Percentiles rank a stretch among this genome's conserved stretches.
Conservation (phyloP, 2,329 filamentous ascomycete genomes). For the Colletotrichum caudatum region DNA sequence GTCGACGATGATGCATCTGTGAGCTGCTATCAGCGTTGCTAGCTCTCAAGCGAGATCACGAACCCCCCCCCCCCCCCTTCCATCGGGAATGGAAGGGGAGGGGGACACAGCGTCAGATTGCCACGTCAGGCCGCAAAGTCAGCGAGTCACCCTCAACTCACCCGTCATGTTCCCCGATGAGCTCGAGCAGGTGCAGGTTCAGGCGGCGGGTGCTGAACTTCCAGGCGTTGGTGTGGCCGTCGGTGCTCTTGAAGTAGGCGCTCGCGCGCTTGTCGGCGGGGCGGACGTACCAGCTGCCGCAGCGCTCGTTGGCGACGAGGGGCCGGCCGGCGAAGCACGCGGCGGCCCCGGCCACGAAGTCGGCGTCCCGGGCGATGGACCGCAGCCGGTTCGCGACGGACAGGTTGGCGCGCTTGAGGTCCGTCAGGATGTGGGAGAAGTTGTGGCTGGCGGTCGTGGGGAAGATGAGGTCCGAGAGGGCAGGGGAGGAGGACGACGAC, state of each 20-base stretch:
- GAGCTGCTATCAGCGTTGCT: conserved; percentile 7
- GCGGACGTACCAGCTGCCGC: conserved; percentile 93
- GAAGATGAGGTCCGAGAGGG: conserved; percentile 61
- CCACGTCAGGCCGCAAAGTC: no score
- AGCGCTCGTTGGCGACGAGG: conserved; percentile 91
- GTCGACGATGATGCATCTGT: conserved; percentile 85
- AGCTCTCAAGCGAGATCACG: background rate
- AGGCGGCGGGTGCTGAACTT: conserved; percentile 86
- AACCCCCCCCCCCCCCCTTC: background rate
- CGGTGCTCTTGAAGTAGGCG: conserved; percentile 97
- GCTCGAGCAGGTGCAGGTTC: conserved; percentile 82
- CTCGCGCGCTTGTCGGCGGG: conserved; percentile 74
- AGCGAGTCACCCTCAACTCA: conserved; percentile 51
- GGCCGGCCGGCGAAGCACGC: conserved; percentile 68
- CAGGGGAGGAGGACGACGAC: conserved; percentile 23
- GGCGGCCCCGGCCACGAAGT: conserved; percentile 76
- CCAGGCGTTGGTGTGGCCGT: conserved; percentile 93
- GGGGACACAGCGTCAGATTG: background rate
- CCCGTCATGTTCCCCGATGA: conserved; percentile 76
- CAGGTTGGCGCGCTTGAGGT: conserved; percentile 81
- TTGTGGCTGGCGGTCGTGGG: conserved; percentile 68
- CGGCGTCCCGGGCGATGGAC: conserved; percentile 82
- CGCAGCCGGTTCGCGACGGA: conserved; percentile 84
- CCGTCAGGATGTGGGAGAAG: conserved; percentile 76
- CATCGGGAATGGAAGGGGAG: no score